phyloP scores from a whole-genome alignment of 2,329 filamentous ascomycete genomes.

The Neobulgaria alba region DNA sequence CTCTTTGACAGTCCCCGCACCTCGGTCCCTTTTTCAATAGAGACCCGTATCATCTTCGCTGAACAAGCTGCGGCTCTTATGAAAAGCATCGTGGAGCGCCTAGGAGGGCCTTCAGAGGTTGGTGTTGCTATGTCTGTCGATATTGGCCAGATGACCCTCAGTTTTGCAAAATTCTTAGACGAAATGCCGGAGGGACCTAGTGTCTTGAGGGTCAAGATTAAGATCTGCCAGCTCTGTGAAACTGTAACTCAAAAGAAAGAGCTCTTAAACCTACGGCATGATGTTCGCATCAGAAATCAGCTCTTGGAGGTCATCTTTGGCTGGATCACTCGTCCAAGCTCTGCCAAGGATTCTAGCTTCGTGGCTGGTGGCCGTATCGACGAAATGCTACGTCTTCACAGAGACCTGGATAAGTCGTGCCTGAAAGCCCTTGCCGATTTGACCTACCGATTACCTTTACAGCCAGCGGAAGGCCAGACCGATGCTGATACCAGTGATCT shows the following conservation, averaged over 20 bases:
- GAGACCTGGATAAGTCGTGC: constrained; percentile 57
- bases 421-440: constrained; percentile 56
- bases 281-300: constrained; percentile 61
- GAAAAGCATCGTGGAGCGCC: constrained; percentile 53
- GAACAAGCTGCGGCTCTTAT: constrained; percentile 59
- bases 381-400: constrained; percentile 49
- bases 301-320: constrained; percentile 59
- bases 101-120: constrained; percentile 55
- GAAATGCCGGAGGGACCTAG: constrained; percentile 46
- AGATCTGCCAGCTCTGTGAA: constrained; percentile 59
- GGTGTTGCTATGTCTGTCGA: constrained; percentile 55
- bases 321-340: constrained; percentile 56
- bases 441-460: constrained; percentile 57
- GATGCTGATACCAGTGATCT: constrained; percentile 60
- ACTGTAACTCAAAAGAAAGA: constrained; percentile 58
- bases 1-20: constrained; percentile 49
- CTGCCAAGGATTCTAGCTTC: constrained; percentile 38
- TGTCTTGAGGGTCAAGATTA: constrained; percentile 56
- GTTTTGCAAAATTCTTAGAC: constrained; percentile 59
- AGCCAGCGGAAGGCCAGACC: constrained; percentile 55
- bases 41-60: constrained; percentile 56
- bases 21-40: constrained; percentile 42
- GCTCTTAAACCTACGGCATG: constrained; percentile 58
- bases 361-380: constrained; percentile 41
- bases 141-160: constrained; percentile 53